Percentiles rank a stretch among this genome's conserved stretches.
Evolutionary conservation across 1,139 yeast species (phyloP).

Genomic region (Yamadazyma aaseri): DNA sequence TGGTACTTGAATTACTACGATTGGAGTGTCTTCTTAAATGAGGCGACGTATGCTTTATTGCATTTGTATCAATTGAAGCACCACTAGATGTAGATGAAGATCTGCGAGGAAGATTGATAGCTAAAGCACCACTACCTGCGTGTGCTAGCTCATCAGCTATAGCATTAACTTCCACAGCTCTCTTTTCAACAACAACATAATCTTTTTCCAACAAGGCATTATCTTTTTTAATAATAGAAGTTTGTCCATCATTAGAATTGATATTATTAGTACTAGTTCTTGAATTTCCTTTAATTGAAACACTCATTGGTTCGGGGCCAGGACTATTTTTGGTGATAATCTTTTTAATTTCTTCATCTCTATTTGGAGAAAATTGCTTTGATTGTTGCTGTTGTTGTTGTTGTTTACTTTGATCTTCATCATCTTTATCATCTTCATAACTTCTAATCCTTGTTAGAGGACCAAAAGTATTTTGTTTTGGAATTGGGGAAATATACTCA

Average conservation of each 20-base stretch:
- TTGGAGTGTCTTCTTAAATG: constrained; percentile 31
- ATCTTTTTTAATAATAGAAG: constrained; percentile 21
- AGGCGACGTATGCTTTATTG: constrained; percentile 13
- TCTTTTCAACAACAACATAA: constrained; percentile 91
- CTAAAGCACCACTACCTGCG: constrained; percentile 59
- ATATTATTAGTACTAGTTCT: constrained; percentile 1
- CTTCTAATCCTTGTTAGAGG: constrained; percentile 10
- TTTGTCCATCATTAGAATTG: not conserved
- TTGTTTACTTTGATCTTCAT: constrained; percentile 38
- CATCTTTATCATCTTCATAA: constrained; percentile 6
- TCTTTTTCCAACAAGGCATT: constrained; percentile 67
- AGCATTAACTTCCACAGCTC: constrained; percentile 93
- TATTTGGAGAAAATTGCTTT: constrained; percentile 13
- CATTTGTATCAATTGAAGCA: constrained; percentile 10
- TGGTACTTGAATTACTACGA: constrained; percentile 26
- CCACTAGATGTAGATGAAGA: constrained; percentile 15
- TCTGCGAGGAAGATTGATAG: constrained; percentile 27
- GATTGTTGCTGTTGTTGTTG: constrained; percentile 6
- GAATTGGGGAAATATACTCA: constrained; percentile 59
- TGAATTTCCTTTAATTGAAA: constrained; percentile 20
- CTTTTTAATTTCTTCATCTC: constrained; percentile 47
- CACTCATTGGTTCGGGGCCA: constrained; percentile 31
- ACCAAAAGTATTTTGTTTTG: constrained; percentile 10
- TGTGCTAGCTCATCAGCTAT: constrained; percentile 86
- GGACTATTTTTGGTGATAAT: constrained; percentile 46